Evolutionary conservation across 345 rosid species (phyloP).

Genomic region (Corymbia maculata): DNA sequence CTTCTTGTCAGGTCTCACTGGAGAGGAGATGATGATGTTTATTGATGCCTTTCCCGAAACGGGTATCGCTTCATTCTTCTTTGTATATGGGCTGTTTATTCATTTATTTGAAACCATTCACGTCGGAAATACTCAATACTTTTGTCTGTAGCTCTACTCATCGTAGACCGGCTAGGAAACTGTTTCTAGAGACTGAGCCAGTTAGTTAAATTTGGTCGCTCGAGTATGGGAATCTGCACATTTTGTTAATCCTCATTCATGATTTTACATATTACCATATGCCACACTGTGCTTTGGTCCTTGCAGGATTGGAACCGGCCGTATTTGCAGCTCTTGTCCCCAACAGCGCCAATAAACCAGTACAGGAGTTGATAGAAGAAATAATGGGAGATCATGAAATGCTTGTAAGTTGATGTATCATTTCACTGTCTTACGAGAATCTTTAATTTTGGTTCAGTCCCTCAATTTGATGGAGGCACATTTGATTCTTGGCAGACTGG

Average conservation of each 20-base stretch:
- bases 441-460: not conserved
- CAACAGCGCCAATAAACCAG: slow-evolving; percentile 65
- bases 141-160: not conserved
- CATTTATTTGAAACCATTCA: not conserved
- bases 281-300: not conserved
- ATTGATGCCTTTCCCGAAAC: slow-evolving; percentile 77
- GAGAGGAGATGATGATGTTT: slow-evolving; percentile 97
- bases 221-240: not conserved
- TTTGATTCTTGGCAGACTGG: slow-evolving; percentile 29
- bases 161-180: not conserved
- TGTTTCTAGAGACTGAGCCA: not conserved
- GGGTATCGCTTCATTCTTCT: slow-evolving; percentile 21
- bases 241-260: not conserved
- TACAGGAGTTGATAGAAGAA: slow-evolving; percentile 64
- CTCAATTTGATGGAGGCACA: not conserved
- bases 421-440: not conserved
- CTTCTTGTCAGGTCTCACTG: slow-evolving; percentile 77
- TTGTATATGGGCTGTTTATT: not conserved
- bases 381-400: slow-evolving; percentile 90
- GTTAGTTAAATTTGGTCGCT: not conserved
- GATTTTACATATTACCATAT: not conserved
- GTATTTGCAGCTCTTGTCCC: slow-evolving; percentile 86
- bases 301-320: slow-evolving; percentile 62
- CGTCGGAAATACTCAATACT: not conserved
- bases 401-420: slow-evolving; percentile 40